Base-by-base conservation (phyloP, 2,329 filamentous ascomycete genomes). In the Neonectria magnoliae region DNA sequence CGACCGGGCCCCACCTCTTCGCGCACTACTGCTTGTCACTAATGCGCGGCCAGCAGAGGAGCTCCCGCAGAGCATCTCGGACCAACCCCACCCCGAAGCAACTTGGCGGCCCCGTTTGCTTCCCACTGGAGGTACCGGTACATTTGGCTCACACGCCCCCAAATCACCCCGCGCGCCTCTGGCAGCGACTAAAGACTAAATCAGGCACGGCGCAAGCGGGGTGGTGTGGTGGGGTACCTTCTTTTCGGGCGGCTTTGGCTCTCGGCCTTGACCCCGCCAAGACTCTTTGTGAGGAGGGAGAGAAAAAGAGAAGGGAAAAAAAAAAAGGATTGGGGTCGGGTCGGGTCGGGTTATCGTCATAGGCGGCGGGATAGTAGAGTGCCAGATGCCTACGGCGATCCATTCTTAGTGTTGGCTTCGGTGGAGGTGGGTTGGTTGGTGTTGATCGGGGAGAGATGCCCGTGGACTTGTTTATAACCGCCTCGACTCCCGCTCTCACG, bases 41-140 rank as follows among this genome's bases (percentile, higher is more conserved):
- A 31, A 27, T 50, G 27, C 29, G 14, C 16, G n/a, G 16, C 29
- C 10, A 62, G 42, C 50, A 38, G 38, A 18, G 38, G 38, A 14
- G 36, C 18, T 31, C 22, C 33, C 20, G 42, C 48, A 33, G 55
- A 50, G 54, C 61, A 58, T 62, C 41, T 72, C 70, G 68, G 70
- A 68, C 61, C 70, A 72, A 72, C 70, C 70, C 70, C 70, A 72
- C 70, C 65, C 70, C 70, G 70, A 72, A 36, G 65, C 18, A 51
- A 51, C 27, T 33, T 33, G 47, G 47, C 47, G 27, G 25, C 5
- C 25, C 25, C 25, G 5, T 27, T 20, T 22, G 10, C 27, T 29
- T 14, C 16, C 16, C n/a, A 14, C 14, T 6, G 16, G 9, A 42
- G n/a, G 48, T 51, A 33, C 48, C 11, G 48, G 48, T 51, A 51